phyloP scores from a whole-genome alignment of 1,284 basidiomycete genomes.

The Cutaneotrichosporon mucoides region DNA sequence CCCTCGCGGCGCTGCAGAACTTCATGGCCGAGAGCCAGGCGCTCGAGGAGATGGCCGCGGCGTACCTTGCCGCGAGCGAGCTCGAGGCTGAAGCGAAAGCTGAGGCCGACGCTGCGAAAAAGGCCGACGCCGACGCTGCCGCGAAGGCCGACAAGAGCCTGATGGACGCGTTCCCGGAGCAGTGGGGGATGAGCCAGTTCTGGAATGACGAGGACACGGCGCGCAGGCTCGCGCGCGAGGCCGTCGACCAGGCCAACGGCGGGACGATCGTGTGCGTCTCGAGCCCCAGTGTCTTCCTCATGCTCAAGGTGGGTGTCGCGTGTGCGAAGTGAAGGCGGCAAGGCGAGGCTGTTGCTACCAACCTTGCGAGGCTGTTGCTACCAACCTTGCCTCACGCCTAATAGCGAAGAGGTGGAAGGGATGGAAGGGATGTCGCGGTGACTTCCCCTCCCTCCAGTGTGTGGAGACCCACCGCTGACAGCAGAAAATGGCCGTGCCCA shows the following conservation, averaged over 20 bases:
- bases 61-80: not conserved
- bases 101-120: too few relatives aligned
- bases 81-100: not conserved
- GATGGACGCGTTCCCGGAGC: constrained; percentile 13
- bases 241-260: constrained; percentile 2
- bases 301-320: constrained; percentile 8
- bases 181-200: constrained; percentile 18
- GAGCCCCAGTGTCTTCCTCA: constrained; percentile 7
- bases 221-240: constrained; percentile 4
- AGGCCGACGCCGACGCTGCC: not conserved
- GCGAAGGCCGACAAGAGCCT: not conserved
- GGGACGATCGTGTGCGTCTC: constrained; percentile 10
- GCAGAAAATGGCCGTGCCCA: constrained; percentile 13
- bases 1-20: not conserved
- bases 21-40: not conserved
- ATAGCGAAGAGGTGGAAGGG: too few relatives aligned
- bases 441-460: too few relatives aligned
- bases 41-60: constrained; percentile 1
- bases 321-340: too few relatives aligned
- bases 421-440: too few relatives aligned
- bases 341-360: too few relatives aligned
- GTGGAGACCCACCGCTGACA: not conserved
- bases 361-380: too few relatives aligned
- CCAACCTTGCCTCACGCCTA: too few relatives aligned
- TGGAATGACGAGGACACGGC: constrained; percentile 14